Evolutionary conservation across 495 filamentous ascomycete species (phyloP), one percentile per base, ranked within the genome.

Genomic region (Penicillium canescens): DNA sequence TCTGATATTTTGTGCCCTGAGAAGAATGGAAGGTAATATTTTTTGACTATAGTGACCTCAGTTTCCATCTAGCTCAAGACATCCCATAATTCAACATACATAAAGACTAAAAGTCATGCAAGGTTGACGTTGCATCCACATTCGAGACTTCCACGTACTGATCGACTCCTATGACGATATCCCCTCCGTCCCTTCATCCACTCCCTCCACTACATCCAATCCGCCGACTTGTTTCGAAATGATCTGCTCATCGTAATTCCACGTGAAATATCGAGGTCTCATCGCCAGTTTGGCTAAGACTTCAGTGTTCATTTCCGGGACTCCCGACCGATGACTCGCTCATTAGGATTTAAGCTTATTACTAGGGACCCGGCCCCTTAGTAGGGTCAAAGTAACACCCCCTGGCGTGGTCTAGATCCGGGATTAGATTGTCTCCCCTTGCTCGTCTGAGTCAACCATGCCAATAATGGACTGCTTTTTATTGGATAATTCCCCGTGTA

Each of bases 281-380:
- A 1, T 46, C 14, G 21, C 7, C 28, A 31, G 28, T 31, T 14
- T 46, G 10, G 3, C 10, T 9, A 46, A 31, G 11, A 16, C 5
- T 1, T 3, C 8, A 9, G 18, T 20, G 16, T 18, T 26, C 14
- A 20, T 11, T 33, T 26, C 26, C 18, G 45, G 21, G 3, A 5
- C 4, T 26, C 34, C 42, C 26, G 42, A n/a, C 11, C 23, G 39
- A 56, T 35, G 46, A 49, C 33, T 50, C 47, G 37, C 12, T 28
- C 42, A 40, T 41, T 40, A 33, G 26, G 16, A 42, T 42, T 52
- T 57, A 57, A 57, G 50, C 55, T 57, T 43, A 54, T 47, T 13
- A 3, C 33, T 38, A 38, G 43, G 28, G 39, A 28, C 18, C 18
- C 36, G 35, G 42, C 42, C 11, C 20, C 33, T 34, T 10, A 7